Evolutionary conservation across 345 rosid species (phyloP), one percentile per base, ranked within the genome.

Genomic region (Excoecaria cochinchinensis): DNA sequence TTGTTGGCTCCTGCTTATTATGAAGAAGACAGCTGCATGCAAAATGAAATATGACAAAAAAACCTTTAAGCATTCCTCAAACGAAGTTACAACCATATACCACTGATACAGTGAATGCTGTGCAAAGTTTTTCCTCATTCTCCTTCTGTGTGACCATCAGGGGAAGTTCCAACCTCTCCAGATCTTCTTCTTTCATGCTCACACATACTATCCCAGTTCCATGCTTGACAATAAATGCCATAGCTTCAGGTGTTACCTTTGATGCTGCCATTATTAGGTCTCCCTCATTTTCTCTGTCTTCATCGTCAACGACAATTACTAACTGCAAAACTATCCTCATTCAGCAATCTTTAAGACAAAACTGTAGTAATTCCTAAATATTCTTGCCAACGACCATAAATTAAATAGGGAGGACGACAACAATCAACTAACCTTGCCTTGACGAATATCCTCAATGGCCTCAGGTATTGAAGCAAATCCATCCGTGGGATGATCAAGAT

Each of bases 271-370:
- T 87, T 79, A 92, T 86, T 44, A 94, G 85, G 84, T 92, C 97
- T 38, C 97, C 97, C 82, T 94, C 98, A 69, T 94, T 92, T 82
- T 94, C 98, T 86, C 97, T 82, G 79, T 94, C 98, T 79, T 94
- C 98, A 74, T 92, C 97, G 55, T 94, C 98, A 9, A 92, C 98
- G 56, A 88, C 97, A 68, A 92, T 80, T 71, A 94, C 97, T 78
- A 92, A 80, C 97, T 94, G 91, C 85, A 87, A 67, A 31, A 70
- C 36, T 67, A 66, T 62, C 46, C n/a, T 67, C 58, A 77, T 73
- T 77, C 57, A 82, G 73, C 15, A 69, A 53, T 44, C 17, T 17
- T 19, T 16, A 53, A 53, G n/a, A 53, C 50, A 25, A 52, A 57
- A 12, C 38, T 44, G 50, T 64, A 16, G 31, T 62, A 22, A 13